Evolutionary conservation across 1,284 basidiomycete species (phyloP).

Genomic region (Tylopilus sp.): DNA sequence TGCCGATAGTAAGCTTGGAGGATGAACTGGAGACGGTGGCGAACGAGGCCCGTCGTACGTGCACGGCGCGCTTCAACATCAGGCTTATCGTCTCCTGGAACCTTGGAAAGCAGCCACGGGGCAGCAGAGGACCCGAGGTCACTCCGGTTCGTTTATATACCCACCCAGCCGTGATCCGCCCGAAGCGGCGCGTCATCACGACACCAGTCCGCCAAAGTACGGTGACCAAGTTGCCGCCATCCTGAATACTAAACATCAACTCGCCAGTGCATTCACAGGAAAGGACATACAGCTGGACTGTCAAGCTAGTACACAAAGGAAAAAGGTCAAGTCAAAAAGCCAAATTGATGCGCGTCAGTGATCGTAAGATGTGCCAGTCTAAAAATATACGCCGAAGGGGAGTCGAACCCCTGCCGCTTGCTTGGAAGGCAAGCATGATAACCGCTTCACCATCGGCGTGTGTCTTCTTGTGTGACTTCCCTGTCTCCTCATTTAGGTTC

Average conservation of each 20-base stretch:
- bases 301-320: not conserved
- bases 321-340: not conserved
- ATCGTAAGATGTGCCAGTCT: not conserved
- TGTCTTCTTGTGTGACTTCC: too few species aligned
- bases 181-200: not conserved
- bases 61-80: conserved; percentile 20
- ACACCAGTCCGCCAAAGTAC: not conserved
- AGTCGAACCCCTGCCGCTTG: conserved; percentile 80
- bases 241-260: not conserved
- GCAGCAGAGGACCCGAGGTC: not conserved
- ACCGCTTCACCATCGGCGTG: conserved; percentile 76
- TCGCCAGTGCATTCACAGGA: not conserved
- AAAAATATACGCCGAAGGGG: conserved; percentile 10
- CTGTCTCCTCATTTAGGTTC: too few species aligned
- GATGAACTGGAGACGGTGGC: conserved; percentile 19
- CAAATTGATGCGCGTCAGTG: too few species aligned
- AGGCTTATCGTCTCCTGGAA: not conserved
- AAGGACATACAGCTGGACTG: not conserved
- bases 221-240: not conserved
- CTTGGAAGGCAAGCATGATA: conserved; percentile 86
- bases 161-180: conserved; percentile 1
- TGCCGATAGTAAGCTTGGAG: conserved; percentile 49
- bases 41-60: conserved; percentile 21
- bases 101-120: not conserved
- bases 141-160: not conserved